Evolutionary conservation across 2,329 filamentous ascomycete species (phyloP).

Genomic region (Arachnomyces sp.): DNA sequence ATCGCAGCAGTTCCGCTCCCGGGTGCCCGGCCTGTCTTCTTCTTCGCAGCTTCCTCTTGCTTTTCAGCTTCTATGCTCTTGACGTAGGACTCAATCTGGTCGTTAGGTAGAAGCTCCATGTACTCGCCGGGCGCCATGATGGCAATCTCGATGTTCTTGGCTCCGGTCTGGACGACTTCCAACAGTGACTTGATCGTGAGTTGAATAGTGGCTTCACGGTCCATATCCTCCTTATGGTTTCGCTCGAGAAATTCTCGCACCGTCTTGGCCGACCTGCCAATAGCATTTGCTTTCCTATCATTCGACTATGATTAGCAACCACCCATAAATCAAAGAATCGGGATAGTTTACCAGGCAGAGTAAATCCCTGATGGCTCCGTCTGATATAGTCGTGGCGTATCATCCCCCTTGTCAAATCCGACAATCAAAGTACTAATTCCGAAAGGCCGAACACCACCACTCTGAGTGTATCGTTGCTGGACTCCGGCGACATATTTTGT

Average conservation of each 20-base stretch:
- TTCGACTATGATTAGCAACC: background rate
- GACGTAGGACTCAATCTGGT: slow-evolving; percentile 94
- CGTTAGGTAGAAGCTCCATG: slow-evolving; percentile 87
- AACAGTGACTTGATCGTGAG: slow-evolving; percentile 96
- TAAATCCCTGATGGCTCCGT: slow-evolving; percentile 99
- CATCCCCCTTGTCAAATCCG: slow-evolving; percentile 92
- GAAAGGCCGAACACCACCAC: slow-evolving; percentile 95
- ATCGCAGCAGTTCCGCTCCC: slow-evolving; percentile 56
- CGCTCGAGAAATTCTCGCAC: slow-evolving; percentile 97
- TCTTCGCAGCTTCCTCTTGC: slow-evolving; percentile 95
- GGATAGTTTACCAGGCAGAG: slow-evolving; percentile 73
- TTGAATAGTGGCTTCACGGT: slow-evolving; percentile 90
- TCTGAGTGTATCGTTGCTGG: slow-evolving; percentile 98
- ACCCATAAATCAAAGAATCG: background rate
- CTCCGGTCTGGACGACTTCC: slow-evolving; percentile 96
- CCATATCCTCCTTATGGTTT: slow-evolving; percentile 98
- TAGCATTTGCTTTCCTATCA: slow-evolving; percentile 94
- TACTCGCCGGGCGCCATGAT: slow-evolving; percentile 90
- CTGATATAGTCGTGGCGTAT: slow-evolving; percentile 85
- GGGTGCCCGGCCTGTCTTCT: slow-evolving; percentile 64
- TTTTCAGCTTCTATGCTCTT: slow-evolving; percentile 99
- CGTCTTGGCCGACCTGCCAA: slow-evolving; percentile 96
- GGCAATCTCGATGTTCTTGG: slow-evolving; percentile 99
- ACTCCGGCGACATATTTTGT: slow-evolving; percentile 98
- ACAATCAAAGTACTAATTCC: slow-evolving; percentile 97